Evolutionary conservation across 2,329 filamentous ascomycete genomes (phyloP).

Genomic region (Pseudocercospora fuligena): DNA sequence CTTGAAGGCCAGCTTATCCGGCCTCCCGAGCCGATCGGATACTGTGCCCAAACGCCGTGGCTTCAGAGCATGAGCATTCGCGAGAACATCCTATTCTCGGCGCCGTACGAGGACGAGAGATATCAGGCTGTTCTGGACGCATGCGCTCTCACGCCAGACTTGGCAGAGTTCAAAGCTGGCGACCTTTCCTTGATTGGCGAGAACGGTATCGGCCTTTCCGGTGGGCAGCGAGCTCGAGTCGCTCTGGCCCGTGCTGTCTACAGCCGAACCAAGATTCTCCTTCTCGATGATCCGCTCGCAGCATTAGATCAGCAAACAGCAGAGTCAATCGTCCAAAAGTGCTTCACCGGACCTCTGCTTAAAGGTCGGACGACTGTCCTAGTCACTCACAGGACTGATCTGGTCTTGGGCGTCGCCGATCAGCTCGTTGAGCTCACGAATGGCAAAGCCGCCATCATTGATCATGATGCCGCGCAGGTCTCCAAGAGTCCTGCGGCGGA

Average conservation of each 20-base stretch:
- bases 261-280: conserved; percentile 50
- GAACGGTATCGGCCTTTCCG: conserved; percentile 54
- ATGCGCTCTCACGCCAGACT: conserved; percentile 65
- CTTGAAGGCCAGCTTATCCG: conserved; percentile 56
- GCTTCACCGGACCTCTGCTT: conserved; percentile 60
- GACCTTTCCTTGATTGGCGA: conserved; percentile 60
- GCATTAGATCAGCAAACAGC: conserved; percentile 65
- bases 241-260: conserved; percentile 55
- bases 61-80: conserved; percentile 72
- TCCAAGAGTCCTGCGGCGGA: not conserved
- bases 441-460: conserved; percentile 54
- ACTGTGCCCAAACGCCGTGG: conserved; percentile 70
- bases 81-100: conserved; percentile 70
- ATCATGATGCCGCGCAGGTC: conserved; percentile 28
- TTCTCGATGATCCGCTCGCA: conserved; percentile 55
- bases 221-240: conserved; percentile 54
- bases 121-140: conserved; percentile 72
- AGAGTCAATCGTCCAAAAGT: conserved; percentile 62
- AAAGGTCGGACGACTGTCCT: conserved; percentile 61
- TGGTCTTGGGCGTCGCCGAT: conserved; percentile 73
- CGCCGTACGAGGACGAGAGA: conserved; percentile 68
- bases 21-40: conserved; percentile 63
- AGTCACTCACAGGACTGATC: conserved; percentile 69
- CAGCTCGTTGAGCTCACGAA: conserved; percentile 73
- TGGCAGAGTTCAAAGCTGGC: conserved; percentile 66